Evolutionary conservation across 2,329 filamentous ascomycete species (phyloP).

Genomic region (Ophiosphaerella herpotricha): DNA sequence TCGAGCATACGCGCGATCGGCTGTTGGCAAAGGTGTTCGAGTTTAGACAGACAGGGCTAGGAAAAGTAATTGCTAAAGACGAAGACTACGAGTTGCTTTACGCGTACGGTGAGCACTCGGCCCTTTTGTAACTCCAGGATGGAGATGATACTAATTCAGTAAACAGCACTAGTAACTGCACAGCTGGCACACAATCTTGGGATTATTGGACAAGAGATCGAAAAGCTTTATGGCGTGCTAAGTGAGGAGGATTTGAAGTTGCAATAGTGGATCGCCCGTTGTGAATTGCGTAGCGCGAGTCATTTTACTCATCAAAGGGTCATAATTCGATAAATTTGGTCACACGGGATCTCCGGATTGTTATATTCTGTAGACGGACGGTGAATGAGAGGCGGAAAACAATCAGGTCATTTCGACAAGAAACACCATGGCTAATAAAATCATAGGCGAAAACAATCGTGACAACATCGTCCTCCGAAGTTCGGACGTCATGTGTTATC

Average conservation of each 20-base stretch:
- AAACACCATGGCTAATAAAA: too few species aligned
- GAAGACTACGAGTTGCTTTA: constrained; percentile 90
- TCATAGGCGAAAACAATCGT: too few species aligned
- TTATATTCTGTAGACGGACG: too few species aligned
- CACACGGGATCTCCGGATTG: too few species aligned
- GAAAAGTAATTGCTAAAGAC: constrained; percentile 61
- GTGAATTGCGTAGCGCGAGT: background rate
- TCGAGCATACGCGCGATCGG: constrained; percentile 78
- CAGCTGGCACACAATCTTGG: constrained; percentile 62
- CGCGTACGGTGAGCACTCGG: constrained; percentile 70
- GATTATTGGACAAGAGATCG: constrained; percentile 59
- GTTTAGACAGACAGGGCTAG: constrained; percentile 73
- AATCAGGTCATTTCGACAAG: too few species aligned
- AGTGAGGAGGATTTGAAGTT: constrained; percentile 66
- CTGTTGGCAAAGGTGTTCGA: constrained; percentile 85
- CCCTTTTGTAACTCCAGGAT: background rate
- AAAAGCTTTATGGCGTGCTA: constrained; percentile 64
- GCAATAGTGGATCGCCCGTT: constrained; percentile 20
- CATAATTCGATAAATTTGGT: too few species aligned
- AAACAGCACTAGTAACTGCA: constrained; percentile 64
- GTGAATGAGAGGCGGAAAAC: background rate
- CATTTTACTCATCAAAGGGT: background rate
- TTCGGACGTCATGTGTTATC: background rate
- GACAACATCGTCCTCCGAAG: background rate
- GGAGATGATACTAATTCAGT: constrained; percentile 9